Evolutionary conservation across 1,284 basidiomycete genomes (phyloP), one percentile per base, ranked within the genome.

Genomic region (Sparassis latifolia): DNA sequence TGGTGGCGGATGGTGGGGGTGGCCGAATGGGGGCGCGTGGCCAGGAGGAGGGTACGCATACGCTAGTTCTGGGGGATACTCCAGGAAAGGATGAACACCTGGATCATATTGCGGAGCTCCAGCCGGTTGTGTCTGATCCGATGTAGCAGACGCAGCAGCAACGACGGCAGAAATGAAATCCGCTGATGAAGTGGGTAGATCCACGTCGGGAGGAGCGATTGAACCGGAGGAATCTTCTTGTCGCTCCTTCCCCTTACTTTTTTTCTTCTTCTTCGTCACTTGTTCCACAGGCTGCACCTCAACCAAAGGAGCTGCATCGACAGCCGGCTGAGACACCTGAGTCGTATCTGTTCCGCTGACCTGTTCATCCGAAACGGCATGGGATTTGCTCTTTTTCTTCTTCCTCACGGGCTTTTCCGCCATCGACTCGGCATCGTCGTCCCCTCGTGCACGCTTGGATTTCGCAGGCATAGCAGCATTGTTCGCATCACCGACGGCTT

Each of bases 111-210:
- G 37, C 2, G 44, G 46, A 29, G 46, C 41, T 1, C 49, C 52
- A 9, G 50, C 47, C 37, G 49, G 54, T 5, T 46, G 56, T 7
- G 40, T 44, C 37, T 54, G 43, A 37, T 55, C 55, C 28, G 63
- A 58, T 3, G 66, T 63, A 6, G 64, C 61, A 29, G 65, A 66
- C 27, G 57, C 63, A 45, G 66, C 69, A 59, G 54, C 64, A 35
- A 70, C 63, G 29, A 69, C 61, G 6, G 63, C 66, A 49, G 78
- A 80, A 31, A 86, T 66, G 44, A 86, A 76, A n/a, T 79, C 80
- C 28, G 76, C 69, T n/a, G 65, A 62, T 2, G 63, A 61, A 2
- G 61, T 55, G 37, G 53, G 52, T 41, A 58, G 48, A 33, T 56
- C 56, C 51, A 41, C 30, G 12, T 27, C 33, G 9, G 44, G 29